Percentiles rank a stretch among this genome's conserved stretches.
These are phyloP conservation scores for Saccharomycopsis hybrid DNA, from an alignment of 1,139 yeast genomes.

Conservation along the genomic window DNA sequence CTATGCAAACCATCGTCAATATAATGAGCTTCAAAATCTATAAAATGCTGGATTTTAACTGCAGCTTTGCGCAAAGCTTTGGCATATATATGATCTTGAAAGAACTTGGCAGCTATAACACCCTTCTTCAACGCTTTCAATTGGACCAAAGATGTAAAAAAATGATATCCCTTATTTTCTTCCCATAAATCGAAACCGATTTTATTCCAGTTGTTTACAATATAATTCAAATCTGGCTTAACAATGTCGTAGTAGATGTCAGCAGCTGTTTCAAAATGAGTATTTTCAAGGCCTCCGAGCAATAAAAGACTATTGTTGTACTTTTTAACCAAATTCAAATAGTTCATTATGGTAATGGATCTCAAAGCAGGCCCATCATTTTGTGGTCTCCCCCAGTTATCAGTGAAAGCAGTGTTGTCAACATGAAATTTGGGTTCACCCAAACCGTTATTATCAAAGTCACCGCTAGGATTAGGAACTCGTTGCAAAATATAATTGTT, in stretches of 20 bases:
- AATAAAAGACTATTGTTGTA: constrained; percentile 27
- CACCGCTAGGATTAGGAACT: constrained; percentile 61
- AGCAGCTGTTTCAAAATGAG: constrained; percentile 25
- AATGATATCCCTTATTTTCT: constrained; percentile 68
- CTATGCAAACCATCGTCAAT: constrained; percentile 40
- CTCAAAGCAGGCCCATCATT: constrained; percentile 92
- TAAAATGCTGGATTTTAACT: constrained; percentile 16
- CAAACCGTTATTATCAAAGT: constrained; percentile 47
- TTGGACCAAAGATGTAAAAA: constrained; percentile 74
- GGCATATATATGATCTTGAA: constrained; percentile 33
- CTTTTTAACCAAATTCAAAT: constrained; percentile 39
- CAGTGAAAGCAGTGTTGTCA: constrained; percentile 54
- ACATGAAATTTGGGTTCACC: constrained; percentile 88
- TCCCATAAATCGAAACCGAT: constrained; percentile 91
- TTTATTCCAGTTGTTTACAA: constrained; percentile 54
- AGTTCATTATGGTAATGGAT: constrained; percentile 55
- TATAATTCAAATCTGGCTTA: constrained; percentile 66
- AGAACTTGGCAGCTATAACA: constrained; percentile 35
- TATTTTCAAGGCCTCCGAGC: constrained; percentile 25
- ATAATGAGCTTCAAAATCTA: constrained; percentile 41
- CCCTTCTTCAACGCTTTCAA: constrained; percentile 64
- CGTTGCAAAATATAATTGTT: constrained; percentile 59
- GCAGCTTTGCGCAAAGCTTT: constrained; percentile 1
- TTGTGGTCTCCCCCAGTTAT: constrained; percentile 92
- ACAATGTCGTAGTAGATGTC: constrained; percentile 47